A percentile compares a stretch with the other conserved stretches of the same genome.
Conservation (phyloP, 1,139 yeast species). For the Taphrina wiesneri region DNA sequence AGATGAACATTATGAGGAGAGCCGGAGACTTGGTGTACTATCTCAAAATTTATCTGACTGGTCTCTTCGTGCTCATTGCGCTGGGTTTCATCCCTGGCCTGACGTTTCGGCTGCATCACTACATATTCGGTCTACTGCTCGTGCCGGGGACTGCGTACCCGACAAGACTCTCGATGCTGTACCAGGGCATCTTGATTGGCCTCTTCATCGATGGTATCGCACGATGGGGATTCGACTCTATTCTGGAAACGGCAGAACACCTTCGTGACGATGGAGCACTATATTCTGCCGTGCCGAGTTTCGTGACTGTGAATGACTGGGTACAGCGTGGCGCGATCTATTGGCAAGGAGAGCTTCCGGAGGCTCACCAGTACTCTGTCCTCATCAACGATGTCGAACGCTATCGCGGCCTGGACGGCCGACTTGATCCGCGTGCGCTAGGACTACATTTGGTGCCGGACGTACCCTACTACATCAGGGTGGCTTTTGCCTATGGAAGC, state of each 20-base stretch:
- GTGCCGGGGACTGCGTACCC: conserved; percentile 71
- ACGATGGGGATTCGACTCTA: conserved; percentile 91
- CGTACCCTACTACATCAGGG: conserved; percentile 34
- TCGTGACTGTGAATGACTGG: conserved; percentile 28
- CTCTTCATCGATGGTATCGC: conserved; percentile 80
- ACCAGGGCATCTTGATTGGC: conserved; percentile 84
- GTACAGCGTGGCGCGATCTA: background rate
- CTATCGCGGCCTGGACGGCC: conserved; percentile 54
- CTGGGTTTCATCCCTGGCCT: conserved; percentile 65
- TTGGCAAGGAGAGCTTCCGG: conserved; percentile 49
- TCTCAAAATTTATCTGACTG: conserved; percentile 53
- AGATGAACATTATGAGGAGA: conserved; percentile 69
- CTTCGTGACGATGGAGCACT: conserved; percentile 67
- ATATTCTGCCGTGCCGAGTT: conserved; percentile 39
- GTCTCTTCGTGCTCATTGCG: conserved; percentile 53
- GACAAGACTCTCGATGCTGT: conserved; percentile 69
- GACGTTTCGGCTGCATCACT: conserved; percentile 82
- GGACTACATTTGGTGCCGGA: background rate
- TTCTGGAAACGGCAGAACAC: conserved; percentile 72
- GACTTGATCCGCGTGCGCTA: conserved; percentile 37
- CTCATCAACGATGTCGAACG: conserved; percentile 78
- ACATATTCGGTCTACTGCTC: conserved; percentile 72
- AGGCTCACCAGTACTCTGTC: conserved; percentile 49
- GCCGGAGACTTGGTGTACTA: conserved; percentile 71
- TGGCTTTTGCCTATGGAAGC: conserved; percentile 29